Evolutionary conservation across 1,139 yeast genomes (phyloP), one percentile per base, ranked within the genome.

Genomic region (Nadsonia commutata): DNA sequence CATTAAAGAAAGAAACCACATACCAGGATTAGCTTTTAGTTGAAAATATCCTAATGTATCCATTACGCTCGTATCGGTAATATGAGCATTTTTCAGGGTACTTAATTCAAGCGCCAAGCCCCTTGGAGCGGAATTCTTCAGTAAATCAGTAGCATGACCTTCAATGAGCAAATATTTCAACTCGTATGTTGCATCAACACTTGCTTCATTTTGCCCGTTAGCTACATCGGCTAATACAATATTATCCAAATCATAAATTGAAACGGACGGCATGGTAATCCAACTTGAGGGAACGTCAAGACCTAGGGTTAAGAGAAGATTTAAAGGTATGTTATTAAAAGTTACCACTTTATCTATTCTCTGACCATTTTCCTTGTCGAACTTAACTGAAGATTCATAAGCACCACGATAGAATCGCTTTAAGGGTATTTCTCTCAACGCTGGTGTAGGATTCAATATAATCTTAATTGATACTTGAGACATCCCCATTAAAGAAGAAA

Each of bases 31-130:
- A 0, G 80, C 76, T 48, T 73, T 74, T 40, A 85, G 63, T 58
- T 85, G 95, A 48, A 80, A 68, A 59, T 85, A 85, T 0, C 94
- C 94, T 43, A 76, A 60, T 44, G 78, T 75, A 0, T 81, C 71
- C 88, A 84, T 78, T 2, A 83, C 76, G 39, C 63, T 65, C 0
- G 94, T 80, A 51, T 80, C 85, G 0, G 69, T 63, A 2, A 53
- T 38, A 13, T 36, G 41, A 0, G 52, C 45, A 2, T 47, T 46
- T 13, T 42, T 37, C 2, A 49, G 36, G 11, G 59, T 55, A 13
- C 62, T 57, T 11, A 78, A 56, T 31, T 70, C 69, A 16, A 81
- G 54, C 0, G 70, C 64, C 18, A 78, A 54, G 0, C 81, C 84
- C 1, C 70, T 60, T 0, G 86, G 81, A 0, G 68, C 58, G 2